These are phyloP conservation scores for Scheffersomyces titani DNA, from an alignment of 1,139 yeast species.

Conservation along the genomic window DNA sequence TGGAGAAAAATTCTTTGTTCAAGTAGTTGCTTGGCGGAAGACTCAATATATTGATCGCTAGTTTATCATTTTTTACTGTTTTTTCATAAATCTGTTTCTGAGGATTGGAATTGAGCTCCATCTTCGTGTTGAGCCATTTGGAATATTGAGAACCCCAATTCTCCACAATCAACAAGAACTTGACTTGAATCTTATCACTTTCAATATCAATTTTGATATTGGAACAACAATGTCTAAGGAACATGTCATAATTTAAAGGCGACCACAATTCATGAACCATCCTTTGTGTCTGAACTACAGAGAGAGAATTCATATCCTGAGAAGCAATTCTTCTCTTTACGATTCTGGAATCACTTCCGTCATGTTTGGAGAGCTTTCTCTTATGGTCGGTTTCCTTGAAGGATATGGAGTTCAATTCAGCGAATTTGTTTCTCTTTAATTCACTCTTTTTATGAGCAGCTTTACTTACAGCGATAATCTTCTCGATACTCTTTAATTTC, in stretches of 20 bases:
- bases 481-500: slow-evolving; percentile 24
- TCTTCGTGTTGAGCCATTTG: slow-evolving; percentile 48
- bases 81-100: slow-evolving; percentile 30
- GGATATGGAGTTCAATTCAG: slow-evolving; percentile 44
- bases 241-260: slow-evolving; percentile 33
- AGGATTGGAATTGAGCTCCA: slow-evolving; percentile 30
- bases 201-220: slow-evolving; percentile 24
- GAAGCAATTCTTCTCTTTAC: slow-evolving; percentile 13
- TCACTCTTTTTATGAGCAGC: slow-evolving; percentile 21
- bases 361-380: slow-evolving; percentile 19
- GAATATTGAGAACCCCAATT: slow-evolving; percentile 44
- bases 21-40: slow-evolving; percentile 40
- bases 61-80: slow-evolving; percentile 20
- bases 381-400: slow-evolving; percentile 26
- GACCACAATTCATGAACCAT: slow-evolving; percentile 43
- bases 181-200: slow-evolving; percentile 20
- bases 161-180: slow-evolving; percentile 44
- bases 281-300: slow-evolving; percentile 26
- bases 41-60: slow-evolving; percentile 31
- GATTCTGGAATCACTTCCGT: slow-evolving; percentile 11
- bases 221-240: slow-evolving; percentile 23
- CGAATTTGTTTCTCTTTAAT: slow-evolving; percentile 30
- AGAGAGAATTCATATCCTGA: slow-evolving; percentile 4
- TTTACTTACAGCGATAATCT: slow-evolving; percentile 26
- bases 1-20: slow-evolving; percentile 36